Base-by-base conservation (phyloP, 2,329 filamentous ascomycete genomes). In the Trichoderma polysporum region DNA sequence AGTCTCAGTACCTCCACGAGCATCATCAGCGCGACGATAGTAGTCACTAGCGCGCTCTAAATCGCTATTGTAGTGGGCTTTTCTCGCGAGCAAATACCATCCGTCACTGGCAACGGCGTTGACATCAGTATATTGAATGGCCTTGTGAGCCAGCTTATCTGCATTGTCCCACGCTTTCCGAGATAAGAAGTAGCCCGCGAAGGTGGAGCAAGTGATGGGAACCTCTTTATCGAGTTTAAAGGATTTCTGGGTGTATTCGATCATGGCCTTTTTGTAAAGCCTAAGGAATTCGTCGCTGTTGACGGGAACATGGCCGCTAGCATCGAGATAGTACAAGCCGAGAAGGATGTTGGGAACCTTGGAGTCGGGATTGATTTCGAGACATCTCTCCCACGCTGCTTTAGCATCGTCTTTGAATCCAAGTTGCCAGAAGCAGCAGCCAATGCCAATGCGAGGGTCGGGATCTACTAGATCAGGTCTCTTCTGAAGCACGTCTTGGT, bases 101-200 rank as follows among this genome's bases (percentile, higher is more conserved):
- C 95, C 96, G 76, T 99, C 96, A 79, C 94, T 97, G 27, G 94
- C 94, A 77, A 98, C 93, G 3, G 94, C 92, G 77, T 97, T 97
- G 72, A 98, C 92, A 75, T 99, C 95, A 2, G 95, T 98, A 73
- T 92, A 90, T 74, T 97, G 93, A 69, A 99, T 97, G 7, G 95
- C 94, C 77, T 95, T 95, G 76, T 94, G 91, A 8, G 94, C 92
- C 19, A 99, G 84, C 22, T 89, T 89, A 71, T 98, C 93, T 10
- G 95, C 93, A 68, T 93, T 93, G 27, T 87, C 81, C 78, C 93
- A 90, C 9, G 89, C 88, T 76, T 93, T 96, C 73, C 91, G 87
- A 2, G 93, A 89, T 31, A 97, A 82, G 79, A 97, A 98, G 78
- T 97, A 97, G 70, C 88, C 86, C 52, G 93, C 92, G 77, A 99